Evolutionary conservation across 169 alveolate genomes (phyloP), one percentile per base, ranked within the genome.

Genomic region (Babesia caballi): DNA sequence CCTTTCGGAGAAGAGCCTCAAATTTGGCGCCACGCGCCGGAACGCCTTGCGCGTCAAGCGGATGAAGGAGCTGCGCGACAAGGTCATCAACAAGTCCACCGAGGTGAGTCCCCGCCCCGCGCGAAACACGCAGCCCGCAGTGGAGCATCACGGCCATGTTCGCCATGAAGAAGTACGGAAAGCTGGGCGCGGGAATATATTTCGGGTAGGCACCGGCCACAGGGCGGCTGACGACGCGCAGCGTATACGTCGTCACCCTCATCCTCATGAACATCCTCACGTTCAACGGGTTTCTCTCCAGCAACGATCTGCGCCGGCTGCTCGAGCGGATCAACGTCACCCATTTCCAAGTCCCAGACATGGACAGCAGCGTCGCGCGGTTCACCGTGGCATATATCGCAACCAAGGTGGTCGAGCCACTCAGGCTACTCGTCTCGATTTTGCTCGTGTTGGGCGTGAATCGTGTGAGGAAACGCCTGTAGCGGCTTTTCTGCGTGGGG

Each of bases 331-430:
- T 66, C 41, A 27, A 81, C 66, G 50, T 81, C 59, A 65, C 60
- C 56, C 71, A 75, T 19, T 56, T 81, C 32, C 54, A 69, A 46
- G 78, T 69, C 15, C 88, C 88, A 11, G 88, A 81, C 23, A 66
- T 81, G 63, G 88, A 81, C 49, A 66, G 88, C 21, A 52, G 44
- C 28, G n/a, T 81, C 54, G 88, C 84, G 17, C 42, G 51, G 60
- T 81, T 81, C 66, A 70, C 84, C 4, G 88, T 72, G 35, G 88
- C 88, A 8, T 81, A 81, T 50, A 61, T 81, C 21, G 84, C 84
- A 17, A 70, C 84, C 19, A 81, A 81, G 46, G 52, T 65, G 23
- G 82, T 71, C 28, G 88, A 81, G 63, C 88, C 88, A 11, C 52
- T 81, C 8, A 41, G 88, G 54, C 47, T 81, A 15, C 36, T 81